Evolutionary conservation across 306 rosid genomes (phyloP), one percentile per base, ranked within the genome.

Genomic region (Carpinus viminea): DNA sequence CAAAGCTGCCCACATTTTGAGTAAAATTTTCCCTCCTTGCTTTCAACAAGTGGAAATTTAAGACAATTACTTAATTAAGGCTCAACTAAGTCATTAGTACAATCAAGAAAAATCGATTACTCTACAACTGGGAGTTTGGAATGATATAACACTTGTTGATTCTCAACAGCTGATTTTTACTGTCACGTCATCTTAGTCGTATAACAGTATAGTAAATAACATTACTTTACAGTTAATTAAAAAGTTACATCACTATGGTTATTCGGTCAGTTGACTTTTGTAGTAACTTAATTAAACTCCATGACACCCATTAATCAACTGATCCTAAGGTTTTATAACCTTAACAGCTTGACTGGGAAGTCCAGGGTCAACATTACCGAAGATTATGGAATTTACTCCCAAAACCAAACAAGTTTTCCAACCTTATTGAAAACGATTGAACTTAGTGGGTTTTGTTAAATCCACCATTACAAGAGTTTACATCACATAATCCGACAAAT

Each of bases 371-470:
- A 31, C 69, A 41, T 38, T 66, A 41, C 74, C 69, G 11, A 69
- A 43, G 55, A 69, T 38, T 5, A 38, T 54, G 70, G 57, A 69
- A 78, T 74, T 79, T 56, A 83, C 36, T 70, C 70, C 11, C 17
- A 4, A 38, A 16, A 50, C 68, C 45, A 6, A 55, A 68, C 84
- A 7, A 56, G 13, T 72, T 10, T 9, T 26, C 52, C 16, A 61
- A 79, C 64, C 34, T 52, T 12, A 61, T 55, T 73, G 73, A 73
- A 73, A 80, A 80, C 24, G 61, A 68, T 50, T 68, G 61, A 68
- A 57, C 73, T 61, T 28, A 70, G 85, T 76, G 84, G 84, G 72
- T 60, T 80, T 68, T 68, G 72, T 72, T 53, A 36, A 74, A 55
- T 57, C 24, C 57, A 24, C 54, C 71, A 45, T 48, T 45, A 50